A percentile compares a stretch with the other conserved stretches of the same genome.
These are phyloP conservation scores for Mycena capillaripes DNA, from an alignment of 768 basidiomycete genomes.

Conservation along the genomic window DNA sequence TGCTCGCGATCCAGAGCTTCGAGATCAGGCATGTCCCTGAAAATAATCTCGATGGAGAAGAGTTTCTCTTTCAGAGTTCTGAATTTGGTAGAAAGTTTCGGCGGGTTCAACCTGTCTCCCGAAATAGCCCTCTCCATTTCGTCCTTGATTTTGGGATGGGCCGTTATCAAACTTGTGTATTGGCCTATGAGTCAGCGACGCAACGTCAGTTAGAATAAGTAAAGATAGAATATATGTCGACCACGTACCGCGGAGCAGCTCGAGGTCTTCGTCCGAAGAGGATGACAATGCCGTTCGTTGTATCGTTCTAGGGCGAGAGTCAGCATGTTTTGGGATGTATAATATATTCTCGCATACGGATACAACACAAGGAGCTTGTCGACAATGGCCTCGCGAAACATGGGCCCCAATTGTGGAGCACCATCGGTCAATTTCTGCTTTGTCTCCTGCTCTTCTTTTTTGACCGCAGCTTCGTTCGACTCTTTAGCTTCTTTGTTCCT, in stretches of 20 bases:
- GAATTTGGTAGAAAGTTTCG: slow-evolving; percentile 20
- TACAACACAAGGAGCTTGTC: slow-evolving; percentile 38
- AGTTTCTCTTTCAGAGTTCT: slow-evolving; percentile 33
- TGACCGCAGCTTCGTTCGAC: not conserved
- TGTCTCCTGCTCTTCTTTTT: slow-evolving; percentile 24
- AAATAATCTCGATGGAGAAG: slow-evolving; percentile 24
- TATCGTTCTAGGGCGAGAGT: slow-evolving; percentile 10
- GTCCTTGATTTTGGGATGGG: slow-evolving; percentile 22
- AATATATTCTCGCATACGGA: too few species aligned
- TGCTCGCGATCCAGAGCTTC: slow-evolving; percentile 32
- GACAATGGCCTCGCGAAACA: slow-evolving; percentile 43
- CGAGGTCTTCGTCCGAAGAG: slow-evolving; percentile 21
- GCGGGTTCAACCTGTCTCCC: not conserved
- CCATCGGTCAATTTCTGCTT: slow-evolving; percentile 20
- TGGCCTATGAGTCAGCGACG: not conserved
- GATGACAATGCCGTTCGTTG: slow-evolving; percentile 25
- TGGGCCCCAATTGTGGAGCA: slow-evolving; percentile 24
- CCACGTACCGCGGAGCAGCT: slow-evolving; percentile 17
- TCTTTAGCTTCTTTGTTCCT: slow-evolving; percentile 17
- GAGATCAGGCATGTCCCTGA: slow-evolving; percentile 24
- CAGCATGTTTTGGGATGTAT: not conserved
- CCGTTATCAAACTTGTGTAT: slow-evolving; percentile 10
- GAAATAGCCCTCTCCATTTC: slow-evolving; percentile 17
- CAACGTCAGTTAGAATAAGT: too few species aligned
- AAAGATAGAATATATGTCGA: too few species aligned